A percentile compares a stretch with the other conserved stretches of the same genome.
phyloP scores from a whole-genome alignment of 1,139 yeast species.

The Suhomyces atakaporum region DNA sequence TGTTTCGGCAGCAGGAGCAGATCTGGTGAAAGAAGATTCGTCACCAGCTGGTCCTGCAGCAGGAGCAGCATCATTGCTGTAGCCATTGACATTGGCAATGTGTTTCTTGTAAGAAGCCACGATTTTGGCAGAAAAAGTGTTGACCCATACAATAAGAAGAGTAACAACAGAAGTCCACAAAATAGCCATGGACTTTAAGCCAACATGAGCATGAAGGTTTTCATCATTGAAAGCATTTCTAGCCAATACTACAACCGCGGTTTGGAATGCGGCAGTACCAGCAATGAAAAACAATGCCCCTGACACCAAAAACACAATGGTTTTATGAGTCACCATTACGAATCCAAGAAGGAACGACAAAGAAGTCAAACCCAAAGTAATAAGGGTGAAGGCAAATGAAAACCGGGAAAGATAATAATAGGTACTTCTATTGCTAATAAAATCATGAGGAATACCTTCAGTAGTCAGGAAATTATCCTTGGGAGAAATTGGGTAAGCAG shows the following conservation, averaged over 20 bases:
- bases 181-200: slow-evolving; percentile 60
- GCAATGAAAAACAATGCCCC: slow-evolving; percentile 56
- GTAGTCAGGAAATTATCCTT: slow-evolving; percentile 63
- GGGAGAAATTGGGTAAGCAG: slow-evolving; percentile 72
- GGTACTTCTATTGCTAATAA: slow-evolving; percentile 56
- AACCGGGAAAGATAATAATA: slow-evolving; percentile 72
- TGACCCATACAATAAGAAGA: slow-evolving; percentile 53
- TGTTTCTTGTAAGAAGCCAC: slow-evolving; percentile 50
- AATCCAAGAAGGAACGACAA: slow-evolving; percentile 47
- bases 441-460: slow-evolving; percentile 52
- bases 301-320: slow-evolving; percentile 53
- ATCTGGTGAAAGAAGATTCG: slow-evolving; percentile 50
- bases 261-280: slow-evolving; percentile 64
- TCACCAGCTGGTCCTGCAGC: slow-evolving; percentile 31
- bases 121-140: slow-evolving; percentile 56
- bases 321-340: slow-evolving; percentile 53
- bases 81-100: slow-evolving; percentile 36
- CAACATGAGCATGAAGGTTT: slow-evolving; percentile 48
- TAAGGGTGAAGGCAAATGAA: slow-evolving; percentile 64
- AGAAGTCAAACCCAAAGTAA: slow-evolving; percentile 57
- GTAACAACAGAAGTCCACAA: slow-evolving; percentile 70
- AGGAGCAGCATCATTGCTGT: slow-evolving; percentile 14
- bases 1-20: slow-evolving; percentile 31
- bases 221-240: slow-evolving; percentile 58
- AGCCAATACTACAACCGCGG: slow-evolving; percentile 69